A percentile compares a stretch with the other conserved stretches of the same genome.
phyloP scores from a whole-genome alignment of 306 rosid genomes.

The Vigna mungo region DNA sequence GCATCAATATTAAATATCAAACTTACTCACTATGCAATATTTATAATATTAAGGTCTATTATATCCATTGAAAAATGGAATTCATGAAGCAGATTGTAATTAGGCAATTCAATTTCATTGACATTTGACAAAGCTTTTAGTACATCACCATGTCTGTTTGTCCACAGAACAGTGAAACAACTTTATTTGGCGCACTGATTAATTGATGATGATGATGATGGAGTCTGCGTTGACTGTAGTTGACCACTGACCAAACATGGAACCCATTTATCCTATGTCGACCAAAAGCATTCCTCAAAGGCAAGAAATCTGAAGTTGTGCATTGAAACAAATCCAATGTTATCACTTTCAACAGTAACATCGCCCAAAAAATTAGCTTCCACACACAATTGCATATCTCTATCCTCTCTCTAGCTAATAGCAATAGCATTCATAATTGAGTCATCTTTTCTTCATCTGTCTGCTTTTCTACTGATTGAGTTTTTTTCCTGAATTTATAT shows the following conservation, averaged over 20 bases:
- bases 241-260: conserved; percentile 39
- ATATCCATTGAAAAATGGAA: background rate
- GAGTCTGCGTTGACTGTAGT: conserved; percentile 22
- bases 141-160: background rate
- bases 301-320: conserved; percentile 28
- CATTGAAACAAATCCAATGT: background rate
- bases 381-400: background rate
- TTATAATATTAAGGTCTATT: background rate
- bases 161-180: background rate
- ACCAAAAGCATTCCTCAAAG: conserved; percentile 28
- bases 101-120: background rate
- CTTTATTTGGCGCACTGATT: background rate
- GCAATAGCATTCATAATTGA: conserved; percentile 3
- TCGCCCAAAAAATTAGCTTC: background rate
- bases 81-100: background rate
- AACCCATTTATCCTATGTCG: conserved; percentile 27
- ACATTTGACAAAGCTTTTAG: background rate
- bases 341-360: conserved; percentile 24
- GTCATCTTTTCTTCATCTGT: background rate
- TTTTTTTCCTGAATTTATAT: background rate
- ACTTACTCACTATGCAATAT: too few relatives aligned
- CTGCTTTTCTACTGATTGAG: background rate
- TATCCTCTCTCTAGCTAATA: background rate
- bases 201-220: background rate
- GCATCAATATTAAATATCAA: too few relatives aligned